A percentile compares a stretch with the other conserved stretches of the same genome.
Conservation (phyloP, 1,284 basidiomycete genomes). For the Leccinum pachyderme region DNA sequence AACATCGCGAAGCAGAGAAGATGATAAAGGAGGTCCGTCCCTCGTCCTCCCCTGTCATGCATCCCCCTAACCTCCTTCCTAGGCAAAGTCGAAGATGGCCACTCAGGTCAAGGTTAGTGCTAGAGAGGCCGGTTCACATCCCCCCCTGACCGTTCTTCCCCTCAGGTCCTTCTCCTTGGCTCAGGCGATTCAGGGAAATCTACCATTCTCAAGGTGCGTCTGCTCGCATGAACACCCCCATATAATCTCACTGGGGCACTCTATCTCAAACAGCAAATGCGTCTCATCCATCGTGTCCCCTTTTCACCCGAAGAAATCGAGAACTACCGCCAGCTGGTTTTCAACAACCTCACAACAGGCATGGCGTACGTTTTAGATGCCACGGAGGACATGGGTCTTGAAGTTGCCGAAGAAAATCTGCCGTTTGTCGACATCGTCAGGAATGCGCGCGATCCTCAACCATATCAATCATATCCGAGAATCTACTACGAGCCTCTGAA, state of each 20-base stretch:
- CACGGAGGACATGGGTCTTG: conserved; percentile 84
- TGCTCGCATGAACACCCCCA: conserved; percentile 3
- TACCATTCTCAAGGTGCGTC: conserved; percentile 77
- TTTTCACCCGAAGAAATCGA: conserved; percentile 79
- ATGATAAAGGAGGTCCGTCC: conserved; percentile 57
- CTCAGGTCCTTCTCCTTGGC: conserved; percentile 81
- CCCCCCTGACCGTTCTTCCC: not conserved
- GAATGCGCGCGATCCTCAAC: conserved; percentile 68
- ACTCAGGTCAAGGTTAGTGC: conserved; percentile 73
- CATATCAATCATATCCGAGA: conserved; percentile 76
- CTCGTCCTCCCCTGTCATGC: no score
- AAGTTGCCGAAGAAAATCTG: conserved; percentile 61
- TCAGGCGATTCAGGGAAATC: conserved; percentile 95
- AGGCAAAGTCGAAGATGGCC: conserved; percentile 69
- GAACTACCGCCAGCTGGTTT: conserved; percentile 83
- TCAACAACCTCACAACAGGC: conserved; percentile 86
- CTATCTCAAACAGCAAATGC: conserved; percentile 72
- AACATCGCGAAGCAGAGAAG: conserved; percentile 68
- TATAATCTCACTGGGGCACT: not conserved
- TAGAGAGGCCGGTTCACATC: not conserved
- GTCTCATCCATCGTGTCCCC: conserved; percentile 78
- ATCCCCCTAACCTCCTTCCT: conserved; percentile 1
- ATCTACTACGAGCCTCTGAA: conserved; percentile 66
- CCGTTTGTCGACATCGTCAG: conserved; percentile 61
- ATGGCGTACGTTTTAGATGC: conserved; percentile 82